Evolutionary conservation across 768 basidiomycete genomes (phyloP).

Genomic region (Boletus pseudopeckii): DNA sequence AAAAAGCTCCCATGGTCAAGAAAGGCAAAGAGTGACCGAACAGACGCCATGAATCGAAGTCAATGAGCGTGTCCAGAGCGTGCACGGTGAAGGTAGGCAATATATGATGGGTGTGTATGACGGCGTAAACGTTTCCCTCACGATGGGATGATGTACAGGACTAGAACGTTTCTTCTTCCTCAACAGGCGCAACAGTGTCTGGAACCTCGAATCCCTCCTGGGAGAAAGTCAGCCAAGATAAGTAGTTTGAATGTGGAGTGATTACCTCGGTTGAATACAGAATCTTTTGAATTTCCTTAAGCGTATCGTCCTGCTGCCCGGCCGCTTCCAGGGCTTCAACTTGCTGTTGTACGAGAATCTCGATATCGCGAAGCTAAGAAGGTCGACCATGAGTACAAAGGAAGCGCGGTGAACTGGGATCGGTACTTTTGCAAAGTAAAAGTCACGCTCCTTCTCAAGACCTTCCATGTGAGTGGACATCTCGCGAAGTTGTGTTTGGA

Average conservation of each 20-base stretch:
- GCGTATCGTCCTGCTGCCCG: constrained; percentile 54
- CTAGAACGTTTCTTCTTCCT: constrained; percentile 83
- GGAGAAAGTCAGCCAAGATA: constrained; percentile 8
- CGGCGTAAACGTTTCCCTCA: constrained; percentile 7
- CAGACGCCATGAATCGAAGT: constrained; percentile 11
- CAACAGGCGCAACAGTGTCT: constrained; percentile 49
- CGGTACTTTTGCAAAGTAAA: constrained; percentile 94
- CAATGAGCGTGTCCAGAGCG: constrained; percentile 18
- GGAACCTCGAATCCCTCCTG: constrained; percentile 96
- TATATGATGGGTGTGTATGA: constrained; percentile 7
- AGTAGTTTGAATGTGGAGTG: constrained; percentile 17
- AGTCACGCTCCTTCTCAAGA: constrained; percentile 95
- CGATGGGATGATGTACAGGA: constrained; percentile 14
- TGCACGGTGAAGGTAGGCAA: constrained; percentile 1
- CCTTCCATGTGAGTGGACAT: constrained; percentile 80
- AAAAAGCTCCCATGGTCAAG: constrained; percentile 7
- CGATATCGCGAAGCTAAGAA: constrained; percentile 88
- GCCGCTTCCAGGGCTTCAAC: constrained; percentile 57
- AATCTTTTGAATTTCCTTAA: constrained; percentile 86
- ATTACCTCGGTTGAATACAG: constrained; percentile 90
- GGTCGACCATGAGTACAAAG: not conserved
- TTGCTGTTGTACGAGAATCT: constrained; percentile 86
- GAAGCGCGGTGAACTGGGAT: constrained; percentile 2
- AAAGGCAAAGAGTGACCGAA: constrained; percentile 7
- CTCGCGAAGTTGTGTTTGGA: constrained; percentile 80